Evolutionary conservation across 495 filamentous ascomycete species (phyloP).

Genomic region (Annulohypoxylon bovei): DNA sequence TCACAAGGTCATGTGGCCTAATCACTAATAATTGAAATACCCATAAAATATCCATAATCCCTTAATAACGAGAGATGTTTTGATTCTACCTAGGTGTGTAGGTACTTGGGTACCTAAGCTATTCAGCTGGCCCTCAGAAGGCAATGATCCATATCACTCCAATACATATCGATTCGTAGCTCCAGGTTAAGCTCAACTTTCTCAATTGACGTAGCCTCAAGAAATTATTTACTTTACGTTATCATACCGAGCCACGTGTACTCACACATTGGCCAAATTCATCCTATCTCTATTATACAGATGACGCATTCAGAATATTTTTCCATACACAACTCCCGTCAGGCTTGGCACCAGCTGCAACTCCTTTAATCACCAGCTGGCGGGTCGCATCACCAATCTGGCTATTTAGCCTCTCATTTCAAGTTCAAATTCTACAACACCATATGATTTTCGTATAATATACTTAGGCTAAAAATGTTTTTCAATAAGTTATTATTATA

Average conservation of each 20-base stretch:
- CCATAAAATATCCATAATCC: background rate
- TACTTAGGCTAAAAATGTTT: too few relatives aligned
- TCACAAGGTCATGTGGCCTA: background rate
- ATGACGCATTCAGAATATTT: too few relatives aligned
- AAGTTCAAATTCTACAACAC: too few relatives aligned
- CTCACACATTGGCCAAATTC: slow-evolving; percentile 8
- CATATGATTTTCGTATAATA: too few relatives aligned
- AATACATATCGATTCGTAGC: background rate
- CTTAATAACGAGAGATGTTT: background rate
- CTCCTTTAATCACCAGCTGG: too few relatives aligned
- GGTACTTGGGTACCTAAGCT: background rate
- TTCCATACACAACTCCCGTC: too few relatives aligned
- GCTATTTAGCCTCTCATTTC: too few relatives aligned
- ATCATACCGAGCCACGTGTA: slow-evolving; percentile 12
- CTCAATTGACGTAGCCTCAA: slow-evolving; percentile 7
- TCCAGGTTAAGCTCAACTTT: background rate
- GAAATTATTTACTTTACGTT: slow-evolving; percentile 7
- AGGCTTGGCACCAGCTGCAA: too few relatives aligned
- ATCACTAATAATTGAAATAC: background rate
- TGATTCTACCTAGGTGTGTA: background rate
- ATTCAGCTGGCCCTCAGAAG: background rate
- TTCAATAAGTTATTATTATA: too few relatives aligned
- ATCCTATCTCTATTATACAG: slow-evolving; percentile 6
- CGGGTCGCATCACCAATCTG: too few relatives aligned
- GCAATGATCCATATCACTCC: background rate